A percentile compares a stretch with the other conserved stretches of the same genome.
Conservation (phyloP, 306 rosid genomes). For the Senna siamea region DNA sequence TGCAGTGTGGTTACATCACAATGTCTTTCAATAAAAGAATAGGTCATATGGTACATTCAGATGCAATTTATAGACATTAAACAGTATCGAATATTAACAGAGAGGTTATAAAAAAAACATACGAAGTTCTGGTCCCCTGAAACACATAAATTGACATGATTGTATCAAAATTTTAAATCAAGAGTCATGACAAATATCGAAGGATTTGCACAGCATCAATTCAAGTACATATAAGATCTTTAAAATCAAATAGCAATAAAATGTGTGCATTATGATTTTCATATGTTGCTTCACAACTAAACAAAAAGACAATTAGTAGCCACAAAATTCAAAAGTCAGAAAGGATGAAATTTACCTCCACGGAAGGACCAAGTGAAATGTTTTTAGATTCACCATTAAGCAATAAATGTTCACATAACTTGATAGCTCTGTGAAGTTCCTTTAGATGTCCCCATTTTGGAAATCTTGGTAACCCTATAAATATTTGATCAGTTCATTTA, state of each 20-base stretch:
- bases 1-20: slow-evolving; percentile 33
- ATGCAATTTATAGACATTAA: background rate
- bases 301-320: slow-evolving; percentile 3
- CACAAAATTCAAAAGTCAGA: slow-evolving; percentile 27
- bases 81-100: slow-evolving; percentile 22
- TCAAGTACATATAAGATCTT: slow-evolving; percentile 12
- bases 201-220: slow-evolving; percentile 13
- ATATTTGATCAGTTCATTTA: slow-evolving; percentile 20
- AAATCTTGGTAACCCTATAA: slow-evolving; percentile 78
- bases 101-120: background rate
- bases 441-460: slow-evolving; percentile 99
- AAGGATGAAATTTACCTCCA: slow-evolving; percentile 64
- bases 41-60: slow-evolving; percentile 30
- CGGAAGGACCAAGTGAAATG: slow-evolving; percentile 69
- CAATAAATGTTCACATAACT: slow-evolving; percentile 69
- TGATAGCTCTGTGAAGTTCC: slow-evolving; percentile 88
- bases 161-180: slow-evolving; percentile 6
- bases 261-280: slow-evolving; percentile 7
- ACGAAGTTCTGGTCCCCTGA: background rate
- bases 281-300: slow-evolving; percentile 8
- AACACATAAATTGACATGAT: slow-evolving; percentile 11
- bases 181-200: background rate
- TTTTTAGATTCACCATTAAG: slow-evolving; percentile 62
- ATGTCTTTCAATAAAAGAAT: slow-evolving; percentile 8
- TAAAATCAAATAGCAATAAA: slow-evolving; percentile 16